phyloP scores from a whole-genome alignment of 2,329 filamentous ascomycete genomes.

The Xylariaceae sp. region DNA sequence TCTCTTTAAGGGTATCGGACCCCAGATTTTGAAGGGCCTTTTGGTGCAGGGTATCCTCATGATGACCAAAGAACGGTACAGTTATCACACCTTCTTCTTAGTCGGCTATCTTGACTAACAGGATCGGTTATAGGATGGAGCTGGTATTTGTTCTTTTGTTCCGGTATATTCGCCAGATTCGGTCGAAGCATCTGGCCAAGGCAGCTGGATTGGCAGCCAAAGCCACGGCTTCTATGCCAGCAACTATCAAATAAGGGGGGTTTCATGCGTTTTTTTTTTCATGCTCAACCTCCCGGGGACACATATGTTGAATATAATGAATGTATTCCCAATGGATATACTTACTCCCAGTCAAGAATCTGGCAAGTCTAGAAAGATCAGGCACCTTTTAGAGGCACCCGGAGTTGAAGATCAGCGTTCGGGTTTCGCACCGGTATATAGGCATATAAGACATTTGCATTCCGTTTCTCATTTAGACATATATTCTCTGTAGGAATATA shows the following conservation, averaged over 20 bases:
- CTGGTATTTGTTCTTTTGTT: conserved; percentile 81
- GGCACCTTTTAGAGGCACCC: no score
- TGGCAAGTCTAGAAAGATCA: background rate
- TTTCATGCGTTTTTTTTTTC: background rate
- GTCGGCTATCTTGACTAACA: conserved; percentile 19
- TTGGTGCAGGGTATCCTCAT: conserved; percentile 93
- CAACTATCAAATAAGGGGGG: conserved; percentile 37
- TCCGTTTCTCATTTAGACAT: no score
- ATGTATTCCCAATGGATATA: background rate
- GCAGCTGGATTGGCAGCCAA: conserved; percentile 59
- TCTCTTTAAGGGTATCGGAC: conserved; percentile 96
- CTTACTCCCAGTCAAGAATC: background rate
- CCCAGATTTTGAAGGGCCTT: conserved; percentile 88
- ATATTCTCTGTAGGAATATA: no score
- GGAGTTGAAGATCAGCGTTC: no score
- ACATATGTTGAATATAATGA: background rate
- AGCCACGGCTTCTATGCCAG: conserved; percentile 41
- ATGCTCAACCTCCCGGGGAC: background rate
- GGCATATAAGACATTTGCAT: no score
- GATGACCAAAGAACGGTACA: conserved; percentile 96
- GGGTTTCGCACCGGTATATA: no score
- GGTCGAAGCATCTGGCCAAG: conserved; percentile 63
- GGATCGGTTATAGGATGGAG: conserved; percentile 60
- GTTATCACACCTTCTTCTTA: background rate
- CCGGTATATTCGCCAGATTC: conserved; percentile 69